Conservation (phyloP, 2,329 filamentous ascomycete species). For the Geosmithia putterillii region DNA sequence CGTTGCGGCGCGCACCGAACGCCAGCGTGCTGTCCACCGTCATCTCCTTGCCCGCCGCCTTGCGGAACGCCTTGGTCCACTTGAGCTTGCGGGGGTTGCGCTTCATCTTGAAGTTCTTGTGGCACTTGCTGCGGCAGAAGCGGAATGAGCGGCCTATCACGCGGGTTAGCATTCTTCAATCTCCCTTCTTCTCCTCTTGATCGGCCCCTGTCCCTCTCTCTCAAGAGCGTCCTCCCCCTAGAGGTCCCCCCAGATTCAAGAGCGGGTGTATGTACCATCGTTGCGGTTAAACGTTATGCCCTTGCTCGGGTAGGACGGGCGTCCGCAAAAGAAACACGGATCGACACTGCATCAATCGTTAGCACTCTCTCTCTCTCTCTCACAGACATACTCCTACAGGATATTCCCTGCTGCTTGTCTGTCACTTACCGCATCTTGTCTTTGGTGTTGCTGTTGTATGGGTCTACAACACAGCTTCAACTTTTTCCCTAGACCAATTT, state of each 20-base stretch:
- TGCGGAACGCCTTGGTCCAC: slow-evolving; percentile 92
- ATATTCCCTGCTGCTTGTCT: too few species aligned
- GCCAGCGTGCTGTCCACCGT: slow-evolving; percentile 88
- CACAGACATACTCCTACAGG: too few species aligned
- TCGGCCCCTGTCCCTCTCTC: not conserved
- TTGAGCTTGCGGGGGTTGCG: slow-evolving; percentile 92
- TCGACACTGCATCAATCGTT: slow-evolving; percentile 20
- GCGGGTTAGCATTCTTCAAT: not conserved
- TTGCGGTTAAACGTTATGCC: slow-evolving; percentile 40
- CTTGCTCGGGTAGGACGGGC: slow-evolving; percentile 42
- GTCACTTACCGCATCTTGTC: too few species aligned
- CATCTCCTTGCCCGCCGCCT: slow-evolving; percentile 69
- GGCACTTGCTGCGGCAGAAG: slow-evolving; percentile 30
- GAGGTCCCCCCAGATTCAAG: not conserved
- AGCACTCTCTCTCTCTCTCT: not conserved
- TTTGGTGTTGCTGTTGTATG: too few species aligned
- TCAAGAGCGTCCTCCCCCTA: not conserved
- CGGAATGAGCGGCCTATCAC: slow-evolving; percentile 1
- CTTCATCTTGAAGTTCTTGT: slow-evolving; percentile 39
- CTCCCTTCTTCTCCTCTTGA: not conserved
- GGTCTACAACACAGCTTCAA: too few species aligned
- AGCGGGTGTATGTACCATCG: slow-evolving; percentile 20
- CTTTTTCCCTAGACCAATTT: too few species aligned
- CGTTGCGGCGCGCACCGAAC: slow-evolving; percentile 86
- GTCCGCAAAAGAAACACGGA: slow-evolving; percentile 32